Evolutionary conservation across 805 yeast species (phyloP), one percentile per base, ranked within the genome.

Genomic region (Saccharomycopsis sp.): DNA sequence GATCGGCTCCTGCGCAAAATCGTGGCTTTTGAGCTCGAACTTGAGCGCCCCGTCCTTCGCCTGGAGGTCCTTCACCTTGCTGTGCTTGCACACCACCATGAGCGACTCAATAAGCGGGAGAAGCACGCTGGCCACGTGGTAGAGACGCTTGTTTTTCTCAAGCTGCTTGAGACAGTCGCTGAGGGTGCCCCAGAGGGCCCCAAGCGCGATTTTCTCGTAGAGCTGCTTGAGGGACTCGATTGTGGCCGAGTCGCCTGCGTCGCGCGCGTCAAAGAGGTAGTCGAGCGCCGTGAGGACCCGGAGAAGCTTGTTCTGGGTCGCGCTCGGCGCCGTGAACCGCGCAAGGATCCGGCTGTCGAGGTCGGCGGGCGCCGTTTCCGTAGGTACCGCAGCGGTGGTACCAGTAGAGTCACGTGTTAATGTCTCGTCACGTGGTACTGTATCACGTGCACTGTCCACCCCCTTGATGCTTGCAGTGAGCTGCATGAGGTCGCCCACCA

Each of bases 51-150:
- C n/a, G 57, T 82, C 89, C 58, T 80, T 78, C 5, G 77, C 73
- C 61, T 75, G 84, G 57, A 78, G 71, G 55, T 80, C 85, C 65
- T 78, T 79, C 47, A 82, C 84, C 61, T 80, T 80, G 64, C 89
- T 82, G 66, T 89, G 95, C 66, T 91, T 91, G 71, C 97, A 91
- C n/a, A 94, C 94, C 53, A 92, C 96, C 96, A 94, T 90, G 57
- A 94, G 75, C 0, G 97, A 84, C 68, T 92, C 99, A 61, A 92
- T 89, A 61, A 91, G 71, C 0, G 98, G 97, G 23, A 92, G 74
- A 23, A 91, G 71, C 0, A 89, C 85, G 1, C 96, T 86, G 0
- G 96, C 91, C 51, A 89, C 81, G 51, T 83, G 82, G 21, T 80
- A 73, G 62, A 85, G 71, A 15, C 75, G 75, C 15, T 79, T 76